Evolutionary conservation across 331 rosid genomes (phyloP).

Genomic region (Saraca asoca): DNA sequence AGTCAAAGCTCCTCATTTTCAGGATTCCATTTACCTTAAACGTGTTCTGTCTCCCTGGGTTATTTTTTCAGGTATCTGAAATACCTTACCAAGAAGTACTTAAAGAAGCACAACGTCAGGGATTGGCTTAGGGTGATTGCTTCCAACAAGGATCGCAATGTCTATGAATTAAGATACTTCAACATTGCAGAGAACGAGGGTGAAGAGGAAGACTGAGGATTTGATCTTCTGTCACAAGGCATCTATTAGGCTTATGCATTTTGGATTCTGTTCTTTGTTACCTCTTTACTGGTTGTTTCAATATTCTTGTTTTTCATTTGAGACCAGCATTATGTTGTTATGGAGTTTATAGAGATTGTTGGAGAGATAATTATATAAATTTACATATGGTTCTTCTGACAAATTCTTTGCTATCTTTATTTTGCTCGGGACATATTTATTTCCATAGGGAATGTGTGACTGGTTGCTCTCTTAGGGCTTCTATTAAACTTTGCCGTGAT

Average conservation of each 20-base stretch:
- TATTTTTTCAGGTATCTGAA: slow-evolving; percentile 63
- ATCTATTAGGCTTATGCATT: slow-evolving; percentile 29
- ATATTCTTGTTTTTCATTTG: slow-evolving; percentile 29
- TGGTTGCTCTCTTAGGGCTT: no score
- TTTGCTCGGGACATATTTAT: neutral
- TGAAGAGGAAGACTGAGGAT: slow-evolving; percentile 78
- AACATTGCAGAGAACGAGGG: slow-evolving; percentile 96
- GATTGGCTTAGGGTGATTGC: slow-evolving; percentile 97
- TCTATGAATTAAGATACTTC: slow-evolving; percentile 92
- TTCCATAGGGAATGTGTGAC: no score
- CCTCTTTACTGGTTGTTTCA: slow-evolving; percentile 34
- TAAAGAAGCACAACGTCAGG: slow-evolving; percentile 94
- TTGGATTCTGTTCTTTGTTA: slow-evolving; percentile 31
- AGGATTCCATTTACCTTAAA: neutral
- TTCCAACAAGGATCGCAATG: slow-evolving; percentile 84
- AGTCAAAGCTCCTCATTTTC: neutral
- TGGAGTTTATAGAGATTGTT: slow-evolving; percentile 5
- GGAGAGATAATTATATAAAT: slow-evolving; percentile 9
- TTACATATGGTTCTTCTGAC: slow-evolving; percentile 9
- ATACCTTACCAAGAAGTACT: slow-evolving; percentile 86
- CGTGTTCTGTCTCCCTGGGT: neutral
- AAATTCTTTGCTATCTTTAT: neutral
- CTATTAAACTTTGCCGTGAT: no score
- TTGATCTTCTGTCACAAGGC: slow-evolving; percentile 12
- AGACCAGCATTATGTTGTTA: slow-evolving; percentile 15